phyloP scores from a whole-genome alignment of 495 filamentous ascomycete species.

The Penicillium steckii region DNA sequence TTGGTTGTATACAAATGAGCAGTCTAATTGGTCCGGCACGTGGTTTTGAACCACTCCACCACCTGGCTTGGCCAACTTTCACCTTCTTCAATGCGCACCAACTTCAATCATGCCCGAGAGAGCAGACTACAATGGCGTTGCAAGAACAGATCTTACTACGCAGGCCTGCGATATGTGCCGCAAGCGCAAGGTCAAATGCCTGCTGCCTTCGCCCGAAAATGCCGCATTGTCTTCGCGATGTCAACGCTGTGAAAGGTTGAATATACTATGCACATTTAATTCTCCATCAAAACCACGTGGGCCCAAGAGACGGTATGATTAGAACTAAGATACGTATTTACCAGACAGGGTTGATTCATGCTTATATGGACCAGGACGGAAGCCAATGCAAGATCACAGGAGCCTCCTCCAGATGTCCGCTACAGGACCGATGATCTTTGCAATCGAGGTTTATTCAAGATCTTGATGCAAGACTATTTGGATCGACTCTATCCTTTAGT shows the following conservation, averaged over 20 bases:
- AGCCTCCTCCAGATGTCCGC: neutral
- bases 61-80: neutral
- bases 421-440: constrained; percentile 17
- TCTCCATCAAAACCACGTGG: constrained; percentile 17
- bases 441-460: constrained; percentile 15
- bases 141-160: constrained; percentile 1
- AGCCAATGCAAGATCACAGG: neutral
- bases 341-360: neutral
- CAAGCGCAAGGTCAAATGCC: constrained; percentile 22
- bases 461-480: constrained; percentile 23
- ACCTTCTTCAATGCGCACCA: neutral
- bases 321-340: neutral
- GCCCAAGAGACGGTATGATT: constrained; percentile 18
- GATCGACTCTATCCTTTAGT: constrained; percentile 20
- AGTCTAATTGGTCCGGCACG: too few relatives aligned
- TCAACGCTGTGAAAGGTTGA: constrained; percentile 15
- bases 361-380: neutral
- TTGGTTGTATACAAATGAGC: neutral
- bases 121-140: neutral
- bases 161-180: constrained; percentile 20
- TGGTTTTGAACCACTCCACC: neutral
- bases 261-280: constrained; percentile 20
- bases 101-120: neutral
- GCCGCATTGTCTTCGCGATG: neutral
- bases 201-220: neutral